Percentiles rank a stretch among this genome's conserved stretches.
These are phyloP conservation scores for Acidiella bohemica DNA, from an alignment of 495 filamentous ascomycete genomes.

Conservation along the genomic window DNA sequence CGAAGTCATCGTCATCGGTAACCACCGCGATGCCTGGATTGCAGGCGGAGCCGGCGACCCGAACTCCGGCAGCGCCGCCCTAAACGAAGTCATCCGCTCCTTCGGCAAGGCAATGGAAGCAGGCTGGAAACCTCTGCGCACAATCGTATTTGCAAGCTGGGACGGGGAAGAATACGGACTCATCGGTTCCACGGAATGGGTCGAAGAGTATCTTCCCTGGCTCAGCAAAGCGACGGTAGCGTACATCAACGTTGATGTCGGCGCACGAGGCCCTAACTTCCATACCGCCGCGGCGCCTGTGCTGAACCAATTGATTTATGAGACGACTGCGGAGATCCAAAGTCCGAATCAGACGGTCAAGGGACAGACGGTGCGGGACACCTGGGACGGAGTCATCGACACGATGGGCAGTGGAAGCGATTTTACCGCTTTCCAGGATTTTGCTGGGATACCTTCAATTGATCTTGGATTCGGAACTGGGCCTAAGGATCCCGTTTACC, in stretches of 20 bases:
- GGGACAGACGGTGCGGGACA: conserved; percentile 52
- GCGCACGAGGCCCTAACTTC: conserved; percentile 40
- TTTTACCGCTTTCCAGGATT: conserved; percentile 64
- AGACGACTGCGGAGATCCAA: conserved; percentile 52
- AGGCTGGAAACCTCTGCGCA: conserved; percentile 35
- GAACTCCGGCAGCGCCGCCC: conserved; percentile 32
- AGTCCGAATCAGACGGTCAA: conserved; percentile 61
- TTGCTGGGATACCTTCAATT: conserved; percentile 51
- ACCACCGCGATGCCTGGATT: conserved; percentile 92
- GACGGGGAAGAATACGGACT: conserved; percentile 64
- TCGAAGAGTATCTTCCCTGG: conserved; percentile 77
- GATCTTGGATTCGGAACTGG: conserved; percentile 44
- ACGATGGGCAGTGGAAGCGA: conserved; percentile 62
- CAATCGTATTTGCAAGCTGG: conserved; percentile 62
- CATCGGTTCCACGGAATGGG: conserved; percentile 62
- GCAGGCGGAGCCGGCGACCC: conserved; percentile 44
- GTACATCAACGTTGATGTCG: conserved; percentile 61
- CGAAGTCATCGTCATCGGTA: conserved; percentile 85
- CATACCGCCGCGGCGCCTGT: conserved; percentile 57
- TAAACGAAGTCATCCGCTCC: conserved; percentile 30
- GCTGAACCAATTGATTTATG: conserved; percentile 60
- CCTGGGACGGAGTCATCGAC: conserved; percentile 44
- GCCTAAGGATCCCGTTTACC: conserved; percentile 42
- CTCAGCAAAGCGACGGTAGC: conserved; percentile 41
- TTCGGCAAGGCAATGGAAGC: conserved; percentile 25